phyloP scores from a whole-genome alignment of 1,284 basidiomycete genomes.

The Gymnopus androsaceus region DNA sequence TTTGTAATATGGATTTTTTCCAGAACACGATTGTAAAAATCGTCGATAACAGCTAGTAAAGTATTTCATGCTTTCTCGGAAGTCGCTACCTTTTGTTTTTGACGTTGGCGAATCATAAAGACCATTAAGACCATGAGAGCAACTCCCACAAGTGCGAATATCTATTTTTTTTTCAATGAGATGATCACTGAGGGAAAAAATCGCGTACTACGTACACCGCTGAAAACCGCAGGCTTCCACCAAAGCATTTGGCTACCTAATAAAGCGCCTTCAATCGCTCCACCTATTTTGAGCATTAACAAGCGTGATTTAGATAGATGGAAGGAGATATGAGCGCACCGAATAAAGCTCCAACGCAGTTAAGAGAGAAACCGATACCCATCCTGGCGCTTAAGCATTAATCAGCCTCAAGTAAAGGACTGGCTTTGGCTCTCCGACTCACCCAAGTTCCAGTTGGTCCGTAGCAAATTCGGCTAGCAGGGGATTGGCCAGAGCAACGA shows the following conservation, averaged over 20 bases:
- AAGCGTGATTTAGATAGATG: too few species aligned
- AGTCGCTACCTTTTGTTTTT: background rate
- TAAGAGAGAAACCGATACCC: conserved; percentile 9
- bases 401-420: too few species aligned
- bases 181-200: background rate
- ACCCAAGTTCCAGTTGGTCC: conserved; percentile 22
- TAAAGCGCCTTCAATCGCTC: conserved; percentile 20
- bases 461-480: conserved; percentile 16
- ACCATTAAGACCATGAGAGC: conserved; percentile 4
- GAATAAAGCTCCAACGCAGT: conserved; percentile 10
- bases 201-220: conserved; percentile 18
- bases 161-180: background rate
- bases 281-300: conserved; percentile 6
- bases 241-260: conserved; percentile 18
- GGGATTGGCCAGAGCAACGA: conserved; percentile 16
- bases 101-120: background rate
- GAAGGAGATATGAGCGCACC: conserved; percentile 10
- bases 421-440: too few species aligned
- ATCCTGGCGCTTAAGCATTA: conserved; percentile 9
- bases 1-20: too few species aligned
- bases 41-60: too few species aligned
- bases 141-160: conserved; percentile 6
- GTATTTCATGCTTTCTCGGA: conserved; percentile 1
- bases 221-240: conserved; percentile 25
- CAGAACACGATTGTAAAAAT: too few species aligned